A percentile compares a stretch with the other conserved stretches of the same genome.
These are phyloP conservation scores for Podospora australis DNA, from an alignment of 495 filamentous ascomycete genomes.

Conservation along the genomic window DNA sequence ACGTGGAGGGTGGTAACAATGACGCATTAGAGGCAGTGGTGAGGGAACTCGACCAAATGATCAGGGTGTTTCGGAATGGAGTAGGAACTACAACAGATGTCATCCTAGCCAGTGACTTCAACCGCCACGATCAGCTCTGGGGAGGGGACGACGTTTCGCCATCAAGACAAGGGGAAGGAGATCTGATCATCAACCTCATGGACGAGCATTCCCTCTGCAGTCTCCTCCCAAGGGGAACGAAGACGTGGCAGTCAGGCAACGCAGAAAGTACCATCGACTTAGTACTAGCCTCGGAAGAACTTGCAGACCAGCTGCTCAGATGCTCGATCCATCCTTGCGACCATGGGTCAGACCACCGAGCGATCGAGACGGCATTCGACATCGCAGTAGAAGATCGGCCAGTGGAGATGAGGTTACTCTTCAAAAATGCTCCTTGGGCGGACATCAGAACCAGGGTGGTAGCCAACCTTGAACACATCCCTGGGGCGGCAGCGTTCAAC, in stretches of 20 bases:
- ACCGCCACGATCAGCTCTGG: slow-evolving; percentile 8
- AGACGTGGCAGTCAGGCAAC: slow-evolving; percentile 1
- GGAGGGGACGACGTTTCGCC: slow-evolving; percentile 6
- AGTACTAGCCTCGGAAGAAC: slow-evolving; percentile 6
- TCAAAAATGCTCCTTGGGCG: slow-evolving; percentile 9
- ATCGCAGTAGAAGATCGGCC: slow-evolving; percentile 7
- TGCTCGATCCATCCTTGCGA: slow-evolving; percentile 3
- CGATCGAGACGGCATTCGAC: slow-evolving; percentile 8
- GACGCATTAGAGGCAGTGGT: not conserved
- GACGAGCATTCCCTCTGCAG: slow-evolving; percentile 7
- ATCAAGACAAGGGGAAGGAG: slow-evolving; percentile 5
- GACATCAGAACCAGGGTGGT: slow-evolving; percentile 1
- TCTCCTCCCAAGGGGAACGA: slow-evolving; percentile 6
- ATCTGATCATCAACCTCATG: slow-evolving; percentile 18
- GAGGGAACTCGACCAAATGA: slow-evolving; percentile 5
- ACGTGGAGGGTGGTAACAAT: slow-evolving; percentile 7
- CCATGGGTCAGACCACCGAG: slow-evolving; percentile 11
- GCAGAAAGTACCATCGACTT: slow-evolving; percentile 7
- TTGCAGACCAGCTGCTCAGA: slow-evolving; percentile 3
- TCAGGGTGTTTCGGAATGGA: slow-evolving; percentile 3
- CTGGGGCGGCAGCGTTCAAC: slow-evolving; percentile 5
- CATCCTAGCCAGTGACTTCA: slow-evolving; percentile 6
- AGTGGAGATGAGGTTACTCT: slow-evolving; percentile 2
- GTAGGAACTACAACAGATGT: slow-evolving; percentile 2
- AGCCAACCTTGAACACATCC: not conserved